Conservation (phyloP, 495 filamentous ascomycete genomes). For the Talaromyces ruber region DNA sequence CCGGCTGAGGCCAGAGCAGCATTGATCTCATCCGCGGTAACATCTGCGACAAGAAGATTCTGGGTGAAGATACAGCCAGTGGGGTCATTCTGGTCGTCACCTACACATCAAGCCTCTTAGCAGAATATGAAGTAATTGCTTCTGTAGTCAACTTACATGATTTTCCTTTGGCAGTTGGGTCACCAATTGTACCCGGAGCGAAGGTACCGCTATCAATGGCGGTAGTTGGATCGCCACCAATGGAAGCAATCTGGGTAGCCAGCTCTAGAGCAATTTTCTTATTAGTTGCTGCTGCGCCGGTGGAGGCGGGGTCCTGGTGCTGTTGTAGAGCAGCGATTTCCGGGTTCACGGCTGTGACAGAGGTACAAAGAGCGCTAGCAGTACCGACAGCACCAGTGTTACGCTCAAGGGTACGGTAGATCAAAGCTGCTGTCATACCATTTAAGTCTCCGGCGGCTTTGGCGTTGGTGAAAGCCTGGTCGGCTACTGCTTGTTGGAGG, state of each 20-base stretch:
- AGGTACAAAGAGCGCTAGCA: slow-evolving; percentile 41
- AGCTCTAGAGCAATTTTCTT: slow-evolving; percentile 46
- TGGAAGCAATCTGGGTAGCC: slow-evolving; percentile 42
- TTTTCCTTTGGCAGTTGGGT: slow-evolving; percentile 48
- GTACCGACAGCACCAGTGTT: slow-evolving; percentile 52
- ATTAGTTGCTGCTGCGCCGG: slow-evolving; percentile 40
- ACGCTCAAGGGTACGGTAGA: slow-evolving; percentile 55
- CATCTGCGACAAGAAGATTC: slow-evolving; percentile 50
- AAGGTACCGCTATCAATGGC: slow-evolving; percentile 52
- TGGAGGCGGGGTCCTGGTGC: slow-evolving; percentile 55
- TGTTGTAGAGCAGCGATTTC: slow-evolving; percentile 58
- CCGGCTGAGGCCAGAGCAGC: slow-evolving; percentile 35
- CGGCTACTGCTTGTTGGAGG: slow-evolving; percentile 57
- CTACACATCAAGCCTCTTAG: background rate
- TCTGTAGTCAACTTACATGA: slow-evolving; percentile 36
- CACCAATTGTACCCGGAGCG: slow-evolving; percentile 47
- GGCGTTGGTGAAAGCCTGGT: slow-evolving; percentile 64
- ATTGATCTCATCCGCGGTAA: slow-evolving; percentile 43
- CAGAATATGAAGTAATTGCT: background rate
- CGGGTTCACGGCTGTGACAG: slow-evolving; percentile 54
- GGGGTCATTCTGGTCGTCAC: slow-evolving; percentile 30
- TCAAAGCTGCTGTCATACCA: slow-evolving; percentile 47
- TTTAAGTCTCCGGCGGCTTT: slow-evolving; percentile 51
- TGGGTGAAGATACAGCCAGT: slow-evolving; percentile 55
- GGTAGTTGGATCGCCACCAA: slow-evolving; percentile 49